Base-by-base conservation (phyloP, 192 early-diverging fungal species). In the Linnemannia elongata region DNA sequence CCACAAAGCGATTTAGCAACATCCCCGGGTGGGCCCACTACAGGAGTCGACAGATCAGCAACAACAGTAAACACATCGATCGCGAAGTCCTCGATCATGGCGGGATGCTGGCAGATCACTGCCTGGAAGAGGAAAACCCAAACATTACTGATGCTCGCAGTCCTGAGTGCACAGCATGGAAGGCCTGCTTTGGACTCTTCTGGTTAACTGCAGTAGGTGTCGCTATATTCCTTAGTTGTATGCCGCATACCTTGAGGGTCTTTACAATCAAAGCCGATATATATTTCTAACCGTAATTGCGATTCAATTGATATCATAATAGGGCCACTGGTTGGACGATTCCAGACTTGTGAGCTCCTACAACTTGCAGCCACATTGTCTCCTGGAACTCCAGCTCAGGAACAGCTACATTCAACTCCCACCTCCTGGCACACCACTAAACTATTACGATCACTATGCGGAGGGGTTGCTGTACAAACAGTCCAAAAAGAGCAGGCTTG, bases 301-400 rank as follows among this genome's bases (percentile, higher is more conserved):
- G 24, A 22, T 17, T 35, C 18, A 20, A 24, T 38, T 41, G 24
- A 10, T 0, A 18, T 20, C 27, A 15, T 12, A 66, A 39, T 77
- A 86, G 84, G 78, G 75, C 7, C 84, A 86, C 47, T 86, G 84
- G 84, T 55, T 86, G 70, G 84, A 81, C 24, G 84, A 81, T 35
- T 85, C 83, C 5, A 41, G 84, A 18, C 74, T 72, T 7, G 41
- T 81, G 15, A 74, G 75, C 5, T 81, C 84, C 9, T 86, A 86
- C 24, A 22, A 66, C 22, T 22, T 81, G 9, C 78, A 86, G 22
- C 75, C 84, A 22, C 77, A 86, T 22, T 73, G 75, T 39, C 54
- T 81, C 30, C 18, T 86, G 39, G 84, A 86, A 33, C 75, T 86
- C 1, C 84, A 86, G 44, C 84, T 86, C 42, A 70, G 71, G 8